These are phyloP conservation scores for Tillandsia leiboldiana DNA, from an alignment of 176 grass and related monocot species.

Conservation along the genomic window DNA sequence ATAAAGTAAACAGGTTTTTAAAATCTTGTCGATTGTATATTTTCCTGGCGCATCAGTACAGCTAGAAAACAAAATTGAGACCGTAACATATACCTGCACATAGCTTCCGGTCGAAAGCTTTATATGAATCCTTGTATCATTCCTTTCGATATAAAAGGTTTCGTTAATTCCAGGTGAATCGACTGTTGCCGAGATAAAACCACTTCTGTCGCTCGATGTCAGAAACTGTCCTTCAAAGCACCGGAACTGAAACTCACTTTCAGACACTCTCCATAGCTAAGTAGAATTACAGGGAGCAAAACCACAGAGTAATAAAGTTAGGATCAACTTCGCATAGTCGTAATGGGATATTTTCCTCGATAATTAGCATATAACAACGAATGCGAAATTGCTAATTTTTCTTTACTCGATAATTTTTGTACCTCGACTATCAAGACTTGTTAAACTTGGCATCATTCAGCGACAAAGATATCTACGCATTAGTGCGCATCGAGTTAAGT, in stretches of 20 bases:
- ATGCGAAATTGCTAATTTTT: too few species aligned
- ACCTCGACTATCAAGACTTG: too few species aligned
- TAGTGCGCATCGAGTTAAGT: too few species aligned
- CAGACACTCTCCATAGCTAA: conserved; percentile 71
- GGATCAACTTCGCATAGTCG: too few species aligned
- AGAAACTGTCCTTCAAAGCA: conserved; percentile 71
- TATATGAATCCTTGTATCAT: conserved; percentile 57
- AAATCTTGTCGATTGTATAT: conserved; percentile 8
- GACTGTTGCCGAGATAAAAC: conserved; percentile 45
- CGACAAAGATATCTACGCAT: too few species aligned
- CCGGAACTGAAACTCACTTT: conserved; percentile 53
- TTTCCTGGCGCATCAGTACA: neutral
- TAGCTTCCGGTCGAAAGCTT: conserved; percentile 59
- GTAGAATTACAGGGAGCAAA: too few species aligned
- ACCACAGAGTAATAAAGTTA: too few species aligned
- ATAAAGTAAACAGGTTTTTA: conserved; percentile 24
- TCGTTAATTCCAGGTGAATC: conserved; percentile 36
- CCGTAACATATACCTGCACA: conserved; percentile 39
- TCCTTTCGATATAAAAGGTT: conserved; percentile 69
- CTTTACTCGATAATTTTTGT: too few species aligned
- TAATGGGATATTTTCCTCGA: too few species aligned
- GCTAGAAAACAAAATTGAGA: neutral
- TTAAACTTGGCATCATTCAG: too few species aligned
- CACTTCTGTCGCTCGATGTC: conserved; percentile 29
- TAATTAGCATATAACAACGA: too few species aligned